These are phyloP conservation scores for Astragalus glycyphyllos DNA, from an alignment of 306 rosid genomes.

Conservation along the genomic window DNA sequence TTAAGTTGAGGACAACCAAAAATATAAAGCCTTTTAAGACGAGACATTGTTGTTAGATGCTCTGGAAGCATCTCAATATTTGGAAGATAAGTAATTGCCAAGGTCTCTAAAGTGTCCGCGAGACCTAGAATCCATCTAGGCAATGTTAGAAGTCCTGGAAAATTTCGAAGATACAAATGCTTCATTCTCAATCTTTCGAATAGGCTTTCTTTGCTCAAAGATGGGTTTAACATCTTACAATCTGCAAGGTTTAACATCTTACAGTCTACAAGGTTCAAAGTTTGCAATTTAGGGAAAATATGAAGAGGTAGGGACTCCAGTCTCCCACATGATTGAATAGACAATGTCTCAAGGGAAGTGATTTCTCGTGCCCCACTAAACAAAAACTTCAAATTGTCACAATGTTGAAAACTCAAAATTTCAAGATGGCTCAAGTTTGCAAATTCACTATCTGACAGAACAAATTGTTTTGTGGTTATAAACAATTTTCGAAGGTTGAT, in stretches of 20 bases:
- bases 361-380: neutral
- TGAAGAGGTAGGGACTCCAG: neutral
- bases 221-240: neutral
- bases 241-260: too few relatives aligned
- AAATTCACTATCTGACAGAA: neutral
- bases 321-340: neutral
- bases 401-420: neutral
- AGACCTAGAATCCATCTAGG: conserved; percentile 19
- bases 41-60: neutral
- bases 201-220: neutral
- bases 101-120: neutral
- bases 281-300: conserved; percentile 12
- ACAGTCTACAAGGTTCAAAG: neutral
- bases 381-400: neutral
- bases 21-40: neutral
- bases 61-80: conserved; percentile 1
- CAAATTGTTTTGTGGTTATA: conserved; percentile 32
- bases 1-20: neutral
- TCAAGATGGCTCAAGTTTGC: conserved; percentile 8
- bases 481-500: conserved; percentile 1
- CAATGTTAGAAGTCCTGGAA: neutral
- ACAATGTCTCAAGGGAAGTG: neutral
- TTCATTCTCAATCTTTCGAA: neutral
- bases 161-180: neutral
- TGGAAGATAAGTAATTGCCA: neutral